Evolutionary conservation across 2,329 filamentous ascomycete species (phyloP).

Genomic region (Fusarium xyrophilum): DNA sequence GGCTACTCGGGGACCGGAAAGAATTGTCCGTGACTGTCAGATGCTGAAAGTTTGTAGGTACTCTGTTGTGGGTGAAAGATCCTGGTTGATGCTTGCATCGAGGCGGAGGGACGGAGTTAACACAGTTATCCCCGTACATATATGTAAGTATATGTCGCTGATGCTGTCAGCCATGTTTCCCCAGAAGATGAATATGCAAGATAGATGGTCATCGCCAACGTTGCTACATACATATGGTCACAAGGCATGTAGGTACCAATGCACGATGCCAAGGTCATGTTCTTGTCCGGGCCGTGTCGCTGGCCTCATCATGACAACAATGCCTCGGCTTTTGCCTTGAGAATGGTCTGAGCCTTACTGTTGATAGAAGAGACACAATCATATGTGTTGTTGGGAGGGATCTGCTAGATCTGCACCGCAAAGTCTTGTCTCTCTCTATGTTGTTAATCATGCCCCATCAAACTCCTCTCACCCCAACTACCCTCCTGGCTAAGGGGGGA

Average conservation of each 20-base stretch:
- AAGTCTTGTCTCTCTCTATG: constrained; percentile 22
- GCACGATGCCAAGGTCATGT: neutral
- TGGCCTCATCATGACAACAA: constrained; percentile 1
- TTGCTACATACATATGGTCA: constrained; percentile 19
- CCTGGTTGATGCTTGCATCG: constrained; percentile 6
- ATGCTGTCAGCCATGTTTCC: constrained; percentile 13
- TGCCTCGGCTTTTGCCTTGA: neutral
- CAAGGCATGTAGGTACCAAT: neutral
- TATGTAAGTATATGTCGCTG: constrained; percentile 6
- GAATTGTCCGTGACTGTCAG: constrained; percentile 27
- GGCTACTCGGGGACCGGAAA: constrained; percentile 23
- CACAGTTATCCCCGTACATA: neutral
- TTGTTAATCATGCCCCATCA: constrained; percentile 20
- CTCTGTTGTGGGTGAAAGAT: constrained; percentile 4
- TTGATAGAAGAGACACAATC: neutral
- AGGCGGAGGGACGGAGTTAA: constrained; percentile 13
- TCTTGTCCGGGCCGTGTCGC: neutral
- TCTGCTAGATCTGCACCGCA: constrained; percentile 11
- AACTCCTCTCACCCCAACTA: constrained; percentile 10
- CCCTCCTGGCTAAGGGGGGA: too few species aligned
- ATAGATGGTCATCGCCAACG: constrained; percentile 28
- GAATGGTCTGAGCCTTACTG: neutral
- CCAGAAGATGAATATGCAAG: constrained; percentile 34
- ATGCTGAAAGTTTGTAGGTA: neutral
- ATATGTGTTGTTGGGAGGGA: constrained; percentile 23